Conservation (phyloP, 352 stramenopile genomes). For the Phytopythium mirpurense region DNA sequence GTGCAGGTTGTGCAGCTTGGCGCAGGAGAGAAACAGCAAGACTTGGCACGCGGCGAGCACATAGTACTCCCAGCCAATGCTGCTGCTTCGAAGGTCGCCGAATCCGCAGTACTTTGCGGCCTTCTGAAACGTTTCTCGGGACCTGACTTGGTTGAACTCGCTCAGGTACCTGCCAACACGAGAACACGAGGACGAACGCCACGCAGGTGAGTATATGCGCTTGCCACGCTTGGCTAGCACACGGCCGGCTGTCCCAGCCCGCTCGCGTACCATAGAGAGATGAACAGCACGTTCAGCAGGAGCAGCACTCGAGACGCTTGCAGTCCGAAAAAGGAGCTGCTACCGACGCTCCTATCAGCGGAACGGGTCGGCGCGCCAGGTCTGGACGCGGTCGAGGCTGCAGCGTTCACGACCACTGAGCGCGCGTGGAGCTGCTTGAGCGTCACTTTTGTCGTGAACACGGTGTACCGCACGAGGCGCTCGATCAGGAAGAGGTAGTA, state of each 20-base stretch:
- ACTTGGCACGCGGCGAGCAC: slow-evolving; percentile 53
- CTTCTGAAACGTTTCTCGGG: slow-evolving; percentile 18
- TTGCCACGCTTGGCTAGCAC: too few relatives aligned
- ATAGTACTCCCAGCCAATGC: slow-evolving; percentile 59
- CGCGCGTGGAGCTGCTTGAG: slow-evolving; percentile 43
- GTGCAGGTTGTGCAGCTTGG: slow-evolving; percentile 72
- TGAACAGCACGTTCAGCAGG: slow-evolving; percentile 34
- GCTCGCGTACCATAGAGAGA: slow-evolving; percentile 57
- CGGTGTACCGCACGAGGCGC: slow-evolving; percentile 62
- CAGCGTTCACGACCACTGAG: background rate
- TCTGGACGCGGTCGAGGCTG: slow-evolving; percentile 16
- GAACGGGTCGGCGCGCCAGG: background rate
- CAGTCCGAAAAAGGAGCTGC: slow-evolving; percentile 44
- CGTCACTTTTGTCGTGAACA: slow-evolving; percentile 53
- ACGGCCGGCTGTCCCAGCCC: too few relatives aligned
- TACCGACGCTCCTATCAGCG: slow-evolving; percentile 4
- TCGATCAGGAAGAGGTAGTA: slow-evolving; percentile 59
- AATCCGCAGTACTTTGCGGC: slow-evolving; percentile 58
- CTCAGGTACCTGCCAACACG: slow-evolving; percentile 4
- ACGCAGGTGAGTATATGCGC: background rate
- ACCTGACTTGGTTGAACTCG: slow-evolving; percentile 2
- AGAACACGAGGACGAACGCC: too few relatives aligned
- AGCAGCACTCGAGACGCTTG: slow-evolving; percentile 37
- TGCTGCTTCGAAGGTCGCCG: slow-evolving; percentile 35
- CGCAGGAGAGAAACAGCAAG: slow-evolving; percentile 51